A percentile compares a stretch with the other conserved stretches of the same genome.
phyloP scores from a whole-genome alignment of 805 yeast genomes.

The Ogataea methanolica region DNA sequence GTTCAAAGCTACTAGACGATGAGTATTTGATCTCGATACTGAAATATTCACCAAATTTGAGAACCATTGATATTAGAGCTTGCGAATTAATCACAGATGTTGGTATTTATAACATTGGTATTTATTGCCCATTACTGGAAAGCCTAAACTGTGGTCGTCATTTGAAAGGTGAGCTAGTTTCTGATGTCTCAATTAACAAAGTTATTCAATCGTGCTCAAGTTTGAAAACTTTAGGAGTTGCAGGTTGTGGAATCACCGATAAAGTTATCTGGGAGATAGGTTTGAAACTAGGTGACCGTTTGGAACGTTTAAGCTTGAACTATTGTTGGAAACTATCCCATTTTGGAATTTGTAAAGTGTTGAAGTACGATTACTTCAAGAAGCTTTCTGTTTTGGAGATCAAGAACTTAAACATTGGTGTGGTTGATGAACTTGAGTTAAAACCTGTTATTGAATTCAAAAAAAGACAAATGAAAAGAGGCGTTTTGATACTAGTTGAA shows the following conservation, averaged over 20 bases:
- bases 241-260: conserved; percentile 83
- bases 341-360: conserved; percentile 27
- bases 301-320: conserved; percentile 71
- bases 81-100: conserved; percentile 75
- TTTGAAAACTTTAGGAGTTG: conserved; percentile 73
- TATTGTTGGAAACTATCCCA: conserved; percentile 47
- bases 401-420: conserved; percentile 40
- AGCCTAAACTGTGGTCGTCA: conserved; percentile 81
- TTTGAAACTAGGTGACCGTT: conserved; percentile 34
- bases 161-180: conserved; percentile 56
- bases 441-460: conserved; percentile 67
- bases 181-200: conserved; percentile 62
- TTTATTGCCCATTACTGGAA: conserved; percentile 50
- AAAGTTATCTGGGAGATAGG: conserved; percentile 78
- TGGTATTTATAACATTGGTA: conserved; percentile 66
- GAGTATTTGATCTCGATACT: conserved; percentile 48
- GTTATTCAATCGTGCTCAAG: conserved; percentile 49
- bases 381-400: conserved; percentile 72
- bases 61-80: conserved; percentile 72
- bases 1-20: conserved; percentile 62
- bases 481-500: conserved; percentile 60
- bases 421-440: conserved; percentile 47
- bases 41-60: conserved; percentile 51
- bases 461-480: conserved; percentile 39
- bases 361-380: conserved; percentile 45